Evolutionary conservation across 495 filamentous ascomycete genomes (phyloP).

Genomic region (Hypomontagnella submonticulosa): DNA sequence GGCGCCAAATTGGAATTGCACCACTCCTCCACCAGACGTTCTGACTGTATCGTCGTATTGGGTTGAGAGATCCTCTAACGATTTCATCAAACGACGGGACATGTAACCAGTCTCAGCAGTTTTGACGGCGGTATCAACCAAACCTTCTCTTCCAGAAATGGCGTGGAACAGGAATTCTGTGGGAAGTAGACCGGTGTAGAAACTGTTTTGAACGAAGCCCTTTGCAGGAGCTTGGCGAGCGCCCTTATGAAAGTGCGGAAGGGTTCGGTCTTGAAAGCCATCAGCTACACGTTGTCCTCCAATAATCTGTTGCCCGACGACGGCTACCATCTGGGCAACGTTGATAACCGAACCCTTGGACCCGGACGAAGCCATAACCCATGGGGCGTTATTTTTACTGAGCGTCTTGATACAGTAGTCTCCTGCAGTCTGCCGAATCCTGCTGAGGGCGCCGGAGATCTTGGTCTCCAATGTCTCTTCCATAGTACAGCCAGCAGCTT

Average conservation of each 20-base stretch:
- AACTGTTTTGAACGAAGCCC: slow-evolving; percentile 96
- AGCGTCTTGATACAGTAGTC: slow-evolving; percentile 89
- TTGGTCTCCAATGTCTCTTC: slow-evolving; percentile 91
- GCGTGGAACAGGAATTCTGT: slow-evolving; percentile 98
- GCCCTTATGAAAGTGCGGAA: slow-evolving; percentile 96
- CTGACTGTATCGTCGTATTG: slow-evolving; percentile 95
- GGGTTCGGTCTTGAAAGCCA: slow-evolving; percentile 93
- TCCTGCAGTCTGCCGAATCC: slow-evolving; percentile 89
- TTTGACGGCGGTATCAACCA: slow-evolving; percentile 99
- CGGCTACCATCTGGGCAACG: slow-evolving; percentile 98
- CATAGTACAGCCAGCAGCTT: slow-evolving; percentile 87
- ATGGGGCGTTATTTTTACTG: slow-evolving; percentile 89
- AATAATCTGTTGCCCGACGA: slow-evolving; percentile 98
- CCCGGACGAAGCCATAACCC: slow-evolving; percentile 97
- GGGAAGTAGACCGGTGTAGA: slow-evolving; percentile 90
- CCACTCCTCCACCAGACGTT: slow-evolving; percentile 83
- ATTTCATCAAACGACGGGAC: slow-evolving; percentile 98
- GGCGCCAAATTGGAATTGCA: slow-evolving; percentile 97
- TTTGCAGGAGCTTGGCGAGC: slow-evolving; percentile 90
- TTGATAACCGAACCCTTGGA: slow-evolving; percentile 98
- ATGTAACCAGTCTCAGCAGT: slow-evolving; percentile 99
- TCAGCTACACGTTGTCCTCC: slow-evolving; percentile 91
- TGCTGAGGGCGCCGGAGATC: slow-evolving; percentile 90
- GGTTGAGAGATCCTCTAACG: slow-evolving; percentile 90
- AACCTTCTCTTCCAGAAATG: slow-evolving; percentile 96